phyloP scores from a whole-genome alignment of 768 basidiomycete genomes.

The Hygrocybe punicea region DNA sequence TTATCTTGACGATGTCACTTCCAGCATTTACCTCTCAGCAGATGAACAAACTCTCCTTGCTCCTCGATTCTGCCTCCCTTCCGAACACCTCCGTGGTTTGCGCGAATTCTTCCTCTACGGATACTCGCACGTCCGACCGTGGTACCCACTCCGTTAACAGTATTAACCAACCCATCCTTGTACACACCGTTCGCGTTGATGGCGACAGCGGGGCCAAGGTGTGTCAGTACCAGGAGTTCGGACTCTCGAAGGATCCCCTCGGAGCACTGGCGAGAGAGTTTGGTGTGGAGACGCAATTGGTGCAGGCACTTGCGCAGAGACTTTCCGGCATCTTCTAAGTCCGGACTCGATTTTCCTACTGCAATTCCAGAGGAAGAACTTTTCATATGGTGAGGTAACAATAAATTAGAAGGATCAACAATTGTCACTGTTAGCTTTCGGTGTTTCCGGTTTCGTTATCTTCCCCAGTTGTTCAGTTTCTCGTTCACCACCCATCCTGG shows the following conservation, averaged over 20 bases:
- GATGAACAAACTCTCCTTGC: slow-evolving; percentile 43
- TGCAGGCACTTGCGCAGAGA: slow-evolving; percentile 65
- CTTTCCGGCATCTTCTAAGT: slow-evolving; percentile 32
- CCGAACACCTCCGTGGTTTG: slow-evolving; percentile 9
- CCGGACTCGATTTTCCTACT: background rate
- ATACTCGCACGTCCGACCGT: background rate
- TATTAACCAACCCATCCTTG: background rate
- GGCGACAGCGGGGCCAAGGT: background rate
- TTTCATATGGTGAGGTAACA: too few relatives aligned
- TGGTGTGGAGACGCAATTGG: slow-evolving; percentile 64
- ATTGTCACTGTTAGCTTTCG: too few relatives aligned
- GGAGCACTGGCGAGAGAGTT: slow-evolving; percentile 69
- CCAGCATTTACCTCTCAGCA: slow-evolving; percentile 67
- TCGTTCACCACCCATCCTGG: too few relatives aligned
- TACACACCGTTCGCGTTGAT: background rate
- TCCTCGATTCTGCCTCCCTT: slow-evolving; percentile 32
- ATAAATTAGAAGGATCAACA: too few relatives aligned
- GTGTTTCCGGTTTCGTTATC: too few relatives aligned
- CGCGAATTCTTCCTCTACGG: background rate
- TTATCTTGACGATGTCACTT: background rate
- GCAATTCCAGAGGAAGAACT: too few relatives aligned
- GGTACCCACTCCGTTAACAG: background rate
- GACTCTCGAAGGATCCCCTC: slow-evolving; percentile 26
- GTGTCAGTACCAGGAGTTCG: background rate
- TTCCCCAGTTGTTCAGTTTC: too few relatives aligned